Base-by-base conservation (phyloP, 179 eudicot species). In the Dionaea muscipula region DNA sequence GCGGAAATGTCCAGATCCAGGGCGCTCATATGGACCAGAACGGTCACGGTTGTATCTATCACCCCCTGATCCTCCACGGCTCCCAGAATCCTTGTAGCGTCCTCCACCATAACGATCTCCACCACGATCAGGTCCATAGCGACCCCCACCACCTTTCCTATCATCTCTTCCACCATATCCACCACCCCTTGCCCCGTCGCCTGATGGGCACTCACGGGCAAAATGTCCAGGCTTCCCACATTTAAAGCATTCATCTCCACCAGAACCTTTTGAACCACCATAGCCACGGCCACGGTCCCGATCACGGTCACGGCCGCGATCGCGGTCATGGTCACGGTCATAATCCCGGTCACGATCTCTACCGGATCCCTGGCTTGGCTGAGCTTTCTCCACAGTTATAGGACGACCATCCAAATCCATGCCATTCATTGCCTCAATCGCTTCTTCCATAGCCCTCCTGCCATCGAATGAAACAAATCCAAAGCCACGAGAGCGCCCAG, bases 151-250 rank as follows among this genome's bases (percentile, higher is more conserved):
- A 39, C 72, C 56, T 46, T 59, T 69, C 24, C 78, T 69, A 17
- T 81, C 94, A 53, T 75, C 82, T 59, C 88, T 75, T 2, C 86
- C 85, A 56, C 87, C 81, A 67, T 73, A 81, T 49, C 86, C 77
- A 50, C 82, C 88, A 57, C 85, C 80, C 56, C 81, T 66, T 27
- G 71, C 81, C 41, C 81, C 95, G 47, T 77, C 94, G 50, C 67
- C 90, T 66, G 75, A 62, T 25, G 95, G 95, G 57, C 97, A 90
- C 61, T 90, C 97, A 68, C 97, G 86, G 19, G 97, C 95, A 77
- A 90, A 90, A 66, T 90, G 97, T 12, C 97, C 97, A 15, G 97
- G 97, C 72, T 82, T 90, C 23, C 95, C 95, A 74, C 98, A 91
- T 61, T 74, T 86, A 33, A 74, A 91, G 66, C 98, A 91, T 24